Evolutionary conservation across 2,329 filamentous ascomycete genomes (phyloP), one percentile per base, ranked within the genome.

Genomic region (Didymella segeticola): DNA sequence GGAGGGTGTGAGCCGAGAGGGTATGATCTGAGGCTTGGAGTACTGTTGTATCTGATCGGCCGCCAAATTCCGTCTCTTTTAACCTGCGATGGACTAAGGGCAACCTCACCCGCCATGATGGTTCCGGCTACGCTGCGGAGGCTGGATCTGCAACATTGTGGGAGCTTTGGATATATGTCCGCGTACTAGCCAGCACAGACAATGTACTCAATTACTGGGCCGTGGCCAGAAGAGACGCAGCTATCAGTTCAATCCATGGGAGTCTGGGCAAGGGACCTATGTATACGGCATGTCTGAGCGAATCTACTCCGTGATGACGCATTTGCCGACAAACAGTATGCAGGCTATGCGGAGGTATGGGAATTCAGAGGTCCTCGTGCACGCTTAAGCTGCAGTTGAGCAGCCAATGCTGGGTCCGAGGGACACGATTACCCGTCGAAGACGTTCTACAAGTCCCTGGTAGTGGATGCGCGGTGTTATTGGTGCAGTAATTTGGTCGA

Each of bases 401-500:
- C 19, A 12, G 22, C 26, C 14, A 5, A 22, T 29, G 4, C 14
- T 29, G 10, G 19, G 8, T 15, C 2, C 14, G 37, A 33, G 30
- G 31, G 38, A 31, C 19, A 27, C 1, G 20, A 1, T n/a, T 10
- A 30, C 14, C 15, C 19, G 38, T 38, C 12, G 17, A 33, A 43
- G 22, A 29, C 2, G 15, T 23, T 19, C n/a, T 33, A 3, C 6
- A 25, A 19, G 37, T 25, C 8, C 33, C 19, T 45, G n/a, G 6
- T 25, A 23, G 26, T 22, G 20, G 27, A 36, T 30, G 26, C 14
- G 31, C 9, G 10, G 11, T 29, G 25, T 39, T 17, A 41, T 54
- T 54, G 51, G 51, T 29, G 38, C 22, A 17, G 22, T 19, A 39
- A 11, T 33, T 36, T 42, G 51, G 51, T 54, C n/a, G 31, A 48